Evolutionary conservation across 371 early-diverging fungal genomes (phyloP), one percentile per base, ranked within the genome.

Genomic region (Haplosporangium sp.): DNA sequence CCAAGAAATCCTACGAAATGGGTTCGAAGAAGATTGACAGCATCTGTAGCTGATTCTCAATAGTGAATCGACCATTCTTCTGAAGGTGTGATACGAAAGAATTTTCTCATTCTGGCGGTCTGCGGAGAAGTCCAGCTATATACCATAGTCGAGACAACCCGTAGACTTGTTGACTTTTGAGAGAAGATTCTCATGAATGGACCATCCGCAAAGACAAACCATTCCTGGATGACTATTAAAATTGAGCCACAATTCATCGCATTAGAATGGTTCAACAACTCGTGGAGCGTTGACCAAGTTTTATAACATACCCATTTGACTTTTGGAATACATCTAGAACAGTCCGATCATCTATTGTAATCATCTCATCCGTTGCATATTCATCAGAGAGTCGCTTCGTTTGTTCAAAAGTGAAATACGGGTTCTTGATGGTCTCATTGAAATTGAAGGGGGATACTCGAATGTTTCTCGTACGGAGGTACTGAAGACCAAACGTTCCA

Each of bases 231-330:
- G 60, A 9, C 62, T 62, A 62, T 62, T 47, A 34, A 19, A 27
- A 45, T 45, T 47, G 45, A 62, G 57, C 4, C 38, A n/a, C 45
- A 8, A 62, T 62, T n/a, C 45, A 62, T 62, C 44, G 13, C 62
- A 47, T 62, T 62, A 44, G 47, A 62, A 10, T 15, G 62, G 17
- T 19, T 3, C 42, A 62, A 6, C 38, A 47, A 20, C n/a, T 13
- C 62, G 44, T 17, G 17, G 3, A 47, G 44, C 47, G 47, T 17
- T 62, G 8, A 45, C 44, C 7, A 62, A 2, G 19, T 15, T 40
- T 19, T 62, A 7, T 27, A 34, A 62, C 62, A 10, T 61, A 61
- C 62, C 62, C 62, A 19, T 62, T 62, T 9, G 62, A 62, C 42
- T 47, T 44, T 2, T 2, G 20, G 48, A 62, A 62, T 20, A 62